These are phyloP conservation scores for Isoetes taiwanensis DNA, from an alignment of 75 land plant species.

Conservation along the genomic window DNA sequence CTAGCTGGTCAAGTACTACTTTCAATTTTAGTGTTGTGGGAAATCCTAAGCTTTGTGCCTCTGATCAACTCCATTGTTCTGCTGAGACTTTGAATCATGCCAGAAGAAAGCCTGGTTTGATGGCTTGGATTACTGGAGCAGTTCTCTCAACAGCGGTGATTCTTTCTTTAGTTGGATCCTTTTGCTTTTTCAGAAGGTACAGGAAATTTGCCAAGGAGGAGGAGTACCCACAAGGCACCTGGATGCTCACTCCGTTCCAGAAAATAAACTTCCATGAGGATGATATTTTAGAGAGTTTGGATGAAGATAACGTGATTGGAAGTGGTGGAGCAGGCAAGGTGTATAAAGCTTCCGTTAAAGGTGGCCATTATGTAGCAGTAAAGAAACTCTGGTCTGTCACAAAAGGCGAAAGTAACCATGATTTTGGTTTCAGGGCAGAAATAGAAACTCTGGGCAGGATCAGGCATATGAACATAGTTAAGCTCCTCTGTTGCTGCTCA, in stretches of 20 bases:
- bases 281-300: constrained; percentile 17
- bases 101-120: not conserved
- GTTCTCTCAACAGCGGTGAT: not conserved
- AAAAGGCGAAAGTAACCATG: constrained; percentile 9
- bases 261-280: constrained; percentile 20
- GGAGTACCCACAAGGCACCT: not conserved
- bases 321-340: constrained; percentile 46
- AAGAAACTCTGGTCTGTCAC: constrained; percentile 26
- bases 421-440: constrained; percentile 33
- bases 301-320: constrained; percentile 27
- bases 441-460: constrained; percentile 30
- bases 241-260: constrained; percentile 31
- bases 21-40: constrained; percentile 51
- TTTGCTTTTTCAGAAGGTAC: not conserved
- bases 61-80: too few relatives aligned
- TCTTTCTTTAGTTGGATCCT: not conserved
- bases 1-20: too few relatives aligned
- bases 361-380: constrained; percentile 28
- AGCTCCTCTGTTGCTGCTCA: constrained; percentile 53
- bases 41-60: constrained; percentile 59
- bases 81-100: too few relatives aligned
- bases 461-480: constrained; percentile 38
- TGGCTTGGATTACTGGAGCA: not conserved
- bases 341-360: constrained; percentile 18
- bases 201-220: not conserved